Evolutionary conservation across 352 stramenopile genomes (phyloP).

Genomic region (Pythium myriotylum): DNA sequence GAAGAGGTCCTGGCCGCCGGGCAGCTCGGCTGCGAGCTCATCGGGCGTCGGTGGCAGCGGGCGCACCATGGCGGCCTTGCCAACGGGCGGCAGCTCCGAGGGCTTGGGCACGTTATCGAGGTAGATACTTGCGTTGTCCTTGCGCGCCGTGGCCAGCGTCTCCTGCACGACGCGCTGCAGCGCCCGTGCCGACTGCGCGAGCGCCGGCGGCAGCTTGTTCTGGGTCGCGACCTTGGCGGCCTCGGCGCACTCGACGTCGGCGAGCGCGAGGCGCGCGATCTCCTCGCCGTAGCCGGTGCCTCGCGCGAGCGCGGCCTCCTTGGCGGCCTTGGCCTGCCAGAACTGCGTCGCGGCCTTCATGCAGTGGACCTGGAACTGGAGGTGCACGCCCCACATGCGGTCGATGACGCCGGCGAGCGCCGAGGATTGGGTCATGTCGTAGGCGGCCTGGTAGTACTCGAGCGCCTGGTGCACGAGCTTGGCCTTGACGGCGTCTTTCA

Average conservation of each 20-base stretch:
- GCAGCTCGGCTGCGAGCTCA: constrained; percentile 56
- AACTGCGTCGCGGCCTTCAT: constrained; percentile 79
- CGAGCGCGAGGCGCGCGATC: constrained; percentile 60
- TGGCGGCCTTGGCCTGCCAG: constrained; percentile 72
- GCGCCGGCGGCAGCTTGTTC: constrained; percentile 59
- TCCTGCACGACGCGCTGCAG: constrained; percentile 64
- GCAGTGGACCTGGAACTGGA: constrained; percentile 72
- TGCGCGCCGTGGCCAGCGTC: constrained; percentile 54
- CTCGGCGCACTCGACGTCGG: constrained; percentile 56
- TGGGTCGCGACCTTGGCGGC: constrained; percentile 61
- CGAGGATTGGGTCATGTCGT: constrained; percentile 62
- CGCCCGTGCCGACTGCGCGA: constrained; percentile 55
- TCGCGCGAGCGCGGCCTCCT: constrained; percentile 50
- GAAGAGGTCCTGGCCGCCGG: constrained; percentile 61
- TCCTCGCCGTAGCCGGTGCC: constrained; percentile 79
- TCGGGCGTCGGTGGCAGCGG: constrained; percentile 46
- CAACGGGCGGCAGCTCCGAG: constrained; percentile 52
- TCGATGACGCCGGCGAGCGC: constrained; percentile 55
- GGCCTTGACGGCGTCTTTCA: constrained; percentile 82
- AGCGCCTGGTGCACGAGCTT: constrained; percentile 82
- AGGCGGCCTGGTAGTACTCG: constrained; percentile 59
- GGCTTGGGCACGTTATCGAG: constrained; percentile 72
- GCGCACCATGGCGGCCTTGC: constrained; percentile 74
- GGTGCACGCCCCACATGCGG: constrained; percentile 62
- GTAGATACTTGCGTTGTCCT: constrained; percentile 86